Evolutionary conservation across 2,329 filamentous ascomycete genomes (phyloP).

Genomic region (Aspergillus sp.): DNA sequence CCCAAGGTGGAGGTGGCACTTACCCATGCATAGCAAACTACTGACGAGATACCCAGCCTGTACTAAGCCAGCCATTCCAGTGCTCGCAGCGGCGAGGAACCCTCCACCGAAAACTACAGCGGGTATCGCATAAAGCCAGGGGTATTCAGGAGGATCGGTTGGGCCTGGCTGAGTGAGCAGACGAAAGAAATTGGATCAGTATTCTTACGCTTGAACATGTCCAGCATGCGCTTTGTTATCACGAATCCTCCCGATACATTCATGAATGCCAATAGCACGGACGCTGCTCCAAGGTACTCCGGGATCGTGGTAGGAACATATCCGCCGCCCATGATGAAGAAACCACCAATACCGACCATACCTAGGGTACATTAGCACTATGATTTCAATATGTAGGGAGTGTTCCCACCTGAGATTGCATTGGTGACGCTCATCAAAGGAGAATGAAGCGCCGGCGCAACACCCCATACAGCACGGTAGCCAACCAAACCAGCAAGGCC

Average conservation of each 20-base stretch:
- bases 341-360: slow-evolving; percentile 84
- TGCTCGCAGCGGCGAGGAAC: slow-evolving; percentile 75
- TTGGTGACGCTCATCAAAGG: slow-evolving; percentile 93
- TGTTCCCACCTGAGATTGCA: slow-evolving; percentile 69
- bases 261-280: slow-evolving; percentile 81
- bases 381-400: background rate
- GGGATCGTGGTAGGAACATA: slow-evolving; percentile 75
- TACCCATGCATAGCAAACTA: slow-evolving; percentile 76
- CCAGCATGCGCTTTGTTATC: slow-evolving; percentile 89
- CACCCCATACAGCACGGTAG: slow-evolving; percentile 86
- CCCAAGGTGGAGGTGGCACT: slow-evolving; percentile 2
- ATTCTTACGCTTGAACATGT: slow-evolving; percentile 74
- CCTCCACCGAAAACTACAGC: slow-evolving; percentile 76
- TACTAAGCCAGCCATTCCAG: slow-evolving; percentile 78
- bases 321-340: slow-evolving; percentile 86
- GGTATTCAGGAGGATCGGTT: slow-evolving; percentile 84
- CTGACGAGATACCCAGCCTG: slow-evolving; percentile 86
- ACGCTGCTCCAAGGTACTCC: slow-evolving; percentile 73
- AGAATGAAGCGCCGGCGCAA: slow-evolving; percentile 77
- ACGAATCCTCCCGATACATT: slow-evolving; percentile 88
- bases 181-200: background rate
- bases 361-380: slow-evolving; percentile 38
- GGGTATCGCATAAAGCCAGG: slow-evolving; percentile 80
- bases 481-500: slow-evolving; percentile 80
- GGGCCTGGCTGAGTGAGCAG: slow-evolving; percentile 53